Evolutionary conservation across 2,329 filamentous ascomycete genomes (phyloP), one percentile per base, ranked within the genome.

Genomic region (Chrysoporthe austroafricana): DNA sequence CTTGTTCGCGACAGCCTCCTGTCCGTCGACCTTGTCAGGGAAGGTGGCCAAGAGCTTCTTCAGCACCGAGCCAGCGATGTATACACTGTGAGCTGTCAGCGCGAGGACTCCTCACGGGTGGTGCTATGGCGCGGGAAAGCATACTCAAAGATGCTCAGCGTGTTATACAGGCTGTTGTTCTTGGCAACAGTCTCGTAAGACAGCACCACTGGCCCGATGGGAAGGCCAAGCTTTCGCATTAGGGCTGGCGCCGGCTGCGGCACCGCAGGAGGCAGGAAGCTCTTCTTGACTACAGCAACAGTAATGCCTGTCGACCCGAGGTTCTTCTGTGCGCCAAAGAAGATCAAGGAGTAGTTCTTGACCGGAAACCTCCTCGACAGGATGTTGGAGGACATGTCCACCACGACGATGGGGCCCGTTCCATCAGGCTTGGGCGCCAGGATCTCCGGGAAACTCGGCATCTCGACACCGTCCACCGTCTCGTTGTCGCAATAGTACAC

Each of bases 161-260:
- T 98, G 80, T 98, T 98, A 83, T 98, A 98, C 39, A 98, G 85
- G 73, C 91, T 96, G 82, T 97, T 96, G 82, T 96, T 96, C 84
- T 96, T 96, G 52, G 92, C 90, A 72, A 96, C 91, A 0, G 88
- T 93, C 70, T 93, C 90, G 76, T 95, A 98, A 71, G 92, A 88
- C 60, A 98, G 82, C 56, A 97, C 87, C 21, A 92, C 87, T 2
- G 95, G 94, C 0, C 90, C 89, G 52, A 96, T 86, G 1, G 92
- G 88, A n/a, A 97, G 82, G 26, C 87, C 88, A 11, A 97, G 86
- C 69, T 89, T 84, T 68, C 94, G 86, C 75, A 97, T 82, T 60
- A 97, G 82, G 5, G 85, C 81, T 1, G 91, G 82, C 8, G 89
- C 83, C 2, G 93, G 91, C 73, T 92, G 88, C 7, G 86, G 80